Percentiles rank a stretch among this genome's conserved stretches.
phyloP scores from a whole-genome alignment of 2,329 filamentous ascomycete species.

The Colletotrichum tropicicola region DNA sequence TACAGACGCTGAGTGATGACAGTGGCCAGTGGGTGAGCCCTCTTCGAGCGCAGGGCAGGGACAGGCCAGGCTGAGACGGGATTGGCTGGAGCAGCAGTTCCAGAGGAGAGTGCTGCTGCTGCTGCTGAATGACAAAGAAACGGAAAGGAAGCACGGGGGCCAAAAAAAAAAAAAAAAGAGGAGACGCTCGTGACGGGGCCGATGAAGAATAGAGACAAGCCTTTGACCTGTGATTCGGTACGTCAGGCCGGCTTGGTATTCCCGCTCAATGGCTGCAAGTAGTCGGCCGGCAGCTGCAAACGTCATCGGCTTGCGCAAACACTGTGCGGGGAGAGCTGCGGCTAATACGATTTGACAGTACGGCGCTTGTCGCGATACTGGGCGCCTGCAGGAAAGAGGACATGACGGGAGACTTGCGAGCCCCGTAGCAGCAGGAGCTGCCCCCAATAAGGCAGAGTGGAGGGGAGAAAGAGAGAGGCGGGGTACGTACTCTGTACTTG shows the following conservation, averaged over 20 bases:
- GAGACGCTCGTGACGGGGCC: conserved; percentile 3
- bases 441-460: not conserved
- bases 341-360: conserved; percentile 14
- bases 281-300: conserved; percentile 10
- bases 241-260: conserved; percentile 18
- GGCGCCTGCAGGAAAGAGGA: conserved; percentile 15
- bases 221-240: conserved; percentile 18
- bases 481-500: not conserved
- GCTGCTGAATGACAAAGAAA: too few species aligned
- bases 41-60: too few species aligned
- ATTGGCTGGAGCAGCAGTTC: too few species aligned
- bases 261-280: not conserved
- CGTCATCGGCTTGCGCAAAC: conserved; percentile 22
- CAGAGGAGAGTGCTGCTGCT: too few species aligned
- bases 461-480: not conserved
- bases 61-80: too few species aligned
- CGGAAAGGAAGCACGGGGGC: too few species aligned
- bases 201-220: conserved; percentile 26
- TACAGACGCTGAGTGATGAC: conserved; percentile 3
- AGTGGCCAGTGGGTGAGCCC: too few species aligned
- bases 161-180: conserved; percentile 6
- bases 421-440: too few species aligned
- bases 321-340: conserved; percentile 17
- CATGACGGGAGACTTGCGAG: not conserved
- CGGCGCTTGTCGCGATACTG: conserved; percentile 25